Conservation (phyloP, 73 alveolate species). For the Paramecium sonneborni region DNA sequence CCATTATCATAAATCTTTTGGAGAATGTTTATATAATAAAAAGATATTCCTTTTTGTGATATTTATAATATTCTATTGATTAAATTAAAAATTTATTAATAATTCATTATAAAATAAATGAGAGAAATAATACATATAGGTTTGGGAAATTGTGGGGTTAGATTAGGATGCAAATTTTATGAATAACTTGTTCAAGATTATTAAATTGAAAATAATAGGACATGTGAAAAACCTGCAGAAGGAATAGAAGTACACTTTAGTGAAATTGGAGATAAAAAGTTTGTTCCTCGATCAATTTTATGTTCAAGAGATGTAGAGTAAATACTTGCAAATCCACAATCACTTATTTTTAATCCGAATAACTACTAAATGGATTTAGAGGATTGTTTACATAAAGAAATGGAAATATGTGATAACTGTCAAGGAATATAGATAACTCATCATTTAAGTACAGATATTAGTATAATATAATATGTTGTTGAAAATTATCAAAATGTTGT, state of each 20-base stretch:
- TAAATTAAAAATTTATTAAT: too few species aligned
- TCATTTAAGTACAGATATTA: not conserved
- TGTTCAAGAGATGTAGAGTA: not conserved
- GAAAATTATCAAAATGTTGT: not conserved
- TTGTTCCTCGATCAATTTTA: not conserved
- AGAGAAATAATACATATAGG: slow-evolving; percentile 25
- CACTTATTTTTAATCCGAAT: not conserved
- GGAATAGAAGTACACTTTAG: slow-evolving; percentile 27
- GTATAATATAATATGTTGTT: not conserved
- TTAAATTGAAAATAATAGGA: not conserved
- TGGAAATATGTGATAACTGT: slow-evolving; percentile 21
- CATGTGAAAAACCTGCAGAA: slow-evolving; percentile 1
- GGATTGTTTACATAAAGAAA: not conserved
- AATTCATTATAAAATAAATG: too few species aligned
- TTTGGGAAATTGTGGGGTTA: not conserved
- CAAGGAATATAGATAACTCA: not conserved
- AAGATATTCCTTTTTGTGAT: too few species aligned
- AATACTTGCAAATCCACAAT: not conserved
- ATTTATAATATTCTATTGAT: too few species aligned
- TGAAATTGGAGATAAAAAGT: not conserved
- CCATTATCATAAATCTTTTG: too few species aligned
- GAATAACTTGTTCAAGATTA: not conserved
- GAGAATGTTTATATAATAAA: too few species aligned
- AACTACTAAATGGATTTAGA: not conserved
- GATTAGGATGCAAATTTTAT: not conserved